These are phyloP conservation scores for Protomyces macrosporus DNA, from an alignment of 1,139 yeast species.

Conservation along the genomic window DNA sequence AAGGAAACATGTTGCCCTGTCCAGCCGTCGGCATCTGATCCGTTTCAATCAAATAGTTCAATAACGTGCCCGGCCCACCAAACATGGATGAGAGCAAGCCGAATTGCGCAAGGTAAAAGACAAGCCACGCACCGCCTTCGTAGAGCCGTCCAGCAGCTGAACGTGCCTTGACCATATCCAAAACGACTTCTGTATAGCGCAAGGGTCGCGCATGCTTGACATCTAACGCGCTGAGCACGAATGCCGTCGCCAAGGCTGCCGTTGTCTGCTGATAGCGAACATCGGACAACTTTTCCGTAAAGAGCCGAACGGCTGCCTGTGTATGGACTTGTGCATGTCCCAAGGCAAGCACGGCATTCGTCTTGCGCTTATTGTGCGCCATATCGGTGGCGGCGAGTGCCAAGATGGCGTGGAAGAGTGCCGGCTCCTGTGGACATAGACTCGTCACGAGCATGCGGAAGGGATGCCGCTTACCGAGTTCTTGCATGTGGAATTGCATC, in stretches of 20 bases:
- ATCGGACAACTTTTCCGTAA: conserved; percentile 4
- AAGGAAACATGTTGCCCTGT: conserved; percentile 25
- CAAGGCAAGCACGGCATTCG: not conserved
- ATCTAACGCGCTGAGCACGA: conserved; percentile 5
- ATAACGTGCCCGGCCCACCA: conserved; percentile 14
- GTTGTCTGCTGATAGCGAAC: conserved; percentile 9
- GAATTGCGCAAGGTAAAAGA: conserved; percentile 10
- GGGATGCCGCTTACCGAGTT: conserved; percentile 20
- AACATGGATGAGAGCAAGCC: conserved; percentile 16
- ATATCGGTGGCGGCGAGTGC: conserved; percentile 21
- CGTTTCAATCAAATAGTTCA: conserved; percentile 18
- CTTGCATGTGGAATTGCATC: conserved; percentile 6
- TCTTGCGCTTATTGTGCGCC: conserved; percentile 4
- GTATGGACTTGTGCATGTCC: conserved; percentile 6
- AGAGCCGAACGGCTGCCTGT: not conserved
- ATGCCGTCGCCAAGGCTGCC: conserved; percentile 20
- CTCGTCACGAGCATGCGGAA: conserved; percentile 7
- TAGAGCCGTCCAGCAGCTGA: conserved; percentile 18
- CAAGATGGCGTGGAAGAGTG: conserved; percentile 19
- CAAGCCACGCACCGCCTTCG: conserved; percentile 21
- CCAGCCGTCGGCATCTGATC: conserved; percentile 24
- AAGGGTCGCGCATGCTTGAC: conserved; percentile 10
- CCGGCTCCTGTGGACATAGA: conserved; percentile 21
- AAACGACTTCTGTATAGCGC: not conserved
- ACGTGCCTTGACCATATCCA: conserved; percentile 22